These are phyloP conservation scores for Beta lomatogona DNA, from an alignment of 179 eudicot species.

Conservation along the genomic window DNA sequence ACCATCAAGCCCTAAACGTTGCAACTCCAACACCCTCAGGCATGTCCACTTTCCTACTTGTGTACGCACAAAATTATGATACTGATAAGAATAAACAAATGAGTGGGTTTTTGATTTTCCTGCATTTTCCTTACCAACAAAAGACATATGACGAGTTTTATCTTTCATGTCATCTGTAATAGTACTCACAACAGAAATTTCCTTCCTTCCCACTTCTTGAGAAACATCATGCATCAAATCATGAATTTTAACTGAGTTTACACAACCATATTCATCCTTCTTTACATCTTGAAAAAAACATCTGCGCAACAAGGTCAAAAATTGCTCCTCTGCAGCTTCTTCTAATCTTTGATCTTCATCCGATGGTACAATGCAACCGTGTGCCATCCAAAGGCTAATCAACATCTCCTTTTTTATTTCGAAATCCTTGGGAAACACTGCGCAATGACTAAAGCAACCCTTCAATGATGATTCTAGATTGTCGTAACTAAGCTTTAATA, in stretches of 20 bases:
- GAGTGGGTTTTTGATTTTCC: neutral
- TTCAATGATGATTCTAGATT: neutral
- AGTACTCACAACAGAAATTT: neutral
- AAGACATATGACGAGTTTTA: constrained; percentile 2
- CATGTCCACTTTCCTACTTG: constrained; percentile 3
- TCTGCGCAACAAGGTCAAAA: neutral
- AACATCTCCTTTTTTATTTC: neutral
- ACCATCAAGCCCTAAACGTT: neutral
- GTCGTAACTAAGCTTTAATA: neutral
- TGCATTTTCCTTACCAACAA: too few relatives aligned
- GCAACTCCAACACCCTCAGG: constrained; percentile 27
- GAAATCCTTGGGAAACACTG: neutral
- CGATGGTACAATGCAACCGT: neutral
- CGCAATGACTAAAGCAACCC: neutral
- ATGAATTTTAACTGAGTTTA: constrained; percentile 38
- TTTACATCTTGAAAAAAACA: constrained; percentile 34
- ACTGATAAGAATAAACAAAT: too few relatives aligned
- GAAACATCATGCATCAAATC: constrained; percentile 53
- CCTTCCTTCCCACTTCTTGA: constrained; percentile 21
- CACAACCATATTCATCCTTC: constrained; percentile 16
- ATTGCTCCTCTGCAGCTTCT: neutral
- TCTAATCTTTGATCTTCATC: neutral
- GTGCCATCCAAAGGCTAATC: constrained; percentile 10
- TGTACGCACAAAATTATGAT: too few relatives aligned
- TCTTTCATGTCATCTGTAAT: neutral